Evolutionary conservation across 805 yeast genomes (phyloP).

Genomic region (Saccharomycopsis vini): DNA sequence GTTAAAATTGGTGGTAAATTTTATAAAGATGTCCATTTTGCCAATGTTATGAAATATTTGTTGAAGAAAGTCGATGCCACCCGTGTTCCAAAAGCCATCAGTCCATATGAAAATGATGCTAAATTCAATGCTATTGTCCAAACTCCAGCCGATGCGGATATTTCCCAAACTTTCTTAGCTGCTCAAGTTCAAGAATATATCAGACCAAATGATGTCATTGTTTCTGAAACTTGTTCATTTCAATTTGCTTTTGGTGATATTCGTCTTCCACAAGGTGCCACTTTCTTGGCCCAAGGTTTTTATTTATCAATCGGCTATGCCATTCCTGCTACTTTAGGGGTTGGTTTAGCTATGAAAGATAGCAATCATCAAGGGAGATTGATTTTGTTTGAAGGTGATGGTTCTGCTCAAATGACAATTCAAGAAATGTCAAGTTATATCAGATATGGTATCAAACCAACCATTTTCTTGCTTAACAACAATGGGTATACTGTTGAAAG

Average conservation of each 20-base stretch:
- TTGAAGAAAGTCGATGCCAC: slow-evolving; percentile 28
- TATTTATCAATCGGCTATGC: slow-evolving; percentile 87
- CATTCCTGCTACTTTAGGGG: slow-evolving; percentile 79
- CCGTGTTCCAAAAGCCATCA: slow-evolving; percentile 19
- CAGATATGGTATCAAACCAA: slow-evolving; percentile 52
- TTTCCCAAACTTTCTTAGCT: slow-evolving; percentile 41
- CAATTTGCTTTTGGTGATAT: slow-evolving; percentile 70
- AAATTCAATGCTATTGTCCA: slow-evolving; percentile 22
- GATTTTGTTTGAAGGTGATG: slow-evolving; percentile 79
- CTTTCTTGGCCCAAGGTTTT: slow-evolving; percentile 57
- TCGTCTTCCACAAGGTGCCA: slow-evolving; percentile 45
- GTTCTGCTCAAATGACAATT: slow-evolving; percentile 89
- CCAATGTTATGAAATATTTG: slow-evolving; percentile 41
- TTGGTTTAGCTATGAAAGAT: slow-evolving; percentile 63
- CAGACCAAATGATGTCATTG: slow-evolving; percentile 57
- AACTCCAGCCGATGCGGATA: slow-evolving; percentile 27
- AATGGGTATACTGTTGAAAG: slow-evolving; percentile 88
- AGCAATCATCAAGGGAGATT: slow-evolving; percentile 40
- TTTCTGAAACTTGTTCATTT: slow-evolving; percentile 78
- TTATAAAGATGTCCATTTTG: slow-evolving; percentile 37
- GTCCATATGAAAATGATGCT: no score
- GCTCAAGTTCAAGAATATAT: slow-evolving; percentile 35
- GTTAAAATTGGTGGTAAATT: slow-evolving; percentile 36
- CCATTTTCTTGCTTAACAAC: slow-evolving; percentile 71
- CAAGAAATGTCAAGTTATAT: slow-evolving; percentile 70